Evolutionary conservation across 2,329 filamentous ascomycete species (phyloP).

Genomic region (Acephala macrosclerotiorum): DNA sequence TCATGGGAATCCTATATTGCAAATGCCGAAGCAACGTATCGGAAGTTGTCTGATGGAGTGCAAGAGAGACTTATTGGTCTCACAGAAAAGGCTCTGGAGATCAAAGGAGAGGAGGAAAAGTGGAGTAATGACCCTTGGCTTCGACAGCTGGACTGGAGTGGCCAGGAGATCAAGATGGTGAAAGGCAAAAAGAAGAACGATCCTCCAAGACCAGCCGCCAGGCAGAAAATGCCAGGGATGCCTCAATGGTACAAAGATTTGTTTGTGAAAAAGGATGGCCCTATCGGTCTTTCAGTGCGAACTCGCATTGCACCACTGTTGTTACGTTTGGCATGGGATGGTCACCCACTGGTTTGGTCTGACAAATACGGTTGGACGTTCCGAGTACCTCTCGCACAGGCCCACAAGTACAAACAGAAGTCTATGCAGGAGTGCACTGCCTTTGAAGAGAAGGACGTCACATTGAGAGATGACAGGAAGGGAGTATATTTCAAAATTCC

Average conservation of each 20-base stretch:
- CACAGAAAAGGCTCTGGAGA: conserved; percentile 77
- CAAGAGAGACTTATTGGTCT: conserved; percentile 76
- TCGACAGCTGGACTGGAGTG: conserved; percentile 92
- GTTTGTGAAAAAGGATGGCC: conserved; percentile 71
- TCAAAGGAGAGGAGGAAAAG: conserved; percentile 72
- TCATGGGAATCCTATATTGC: conserved; percentile 87
- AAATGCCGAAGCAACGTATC: conserved; percentile 86
- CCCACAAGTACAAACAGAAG: conserved; percentile 70
- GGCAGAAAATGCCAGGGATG: conserved; percentile 94
- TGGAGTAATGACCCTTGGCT: conserved; percentile 90
- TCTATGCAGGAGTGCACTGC: conserved; percentile 80
- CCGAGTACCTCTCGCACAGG: conserved; percentile 69
- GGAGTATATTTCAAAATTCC: conserved; percentile 90
- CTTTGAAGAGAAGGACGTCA: conserved; percentile 72
- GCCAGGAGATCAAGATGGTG: conserved; percentile 88
- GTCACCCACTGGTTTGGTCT: conserved; percentile 90
- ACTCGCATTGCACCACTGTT: conserved; percentile 88
- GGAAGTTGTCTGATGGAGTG: conserved; percentile 78
- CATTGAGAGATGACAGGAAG: conserved; percentile 69
- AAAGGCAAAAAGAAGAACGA: conserved; percentile 91
- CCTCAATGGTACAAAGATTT: conserved; percentile 96
- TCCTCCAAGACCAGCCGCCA: conserved; percentile 75
- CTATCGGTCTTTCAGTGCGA: conserved; percentile 82
- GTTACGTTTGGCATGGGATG: conserved; percentile 86
- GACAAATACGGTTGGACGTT: conserved; percentile 95